phyloP scores from a whole-genome alignment of 1,284 basidiomycete genomes.

The Tremellales sp. region DNA sequence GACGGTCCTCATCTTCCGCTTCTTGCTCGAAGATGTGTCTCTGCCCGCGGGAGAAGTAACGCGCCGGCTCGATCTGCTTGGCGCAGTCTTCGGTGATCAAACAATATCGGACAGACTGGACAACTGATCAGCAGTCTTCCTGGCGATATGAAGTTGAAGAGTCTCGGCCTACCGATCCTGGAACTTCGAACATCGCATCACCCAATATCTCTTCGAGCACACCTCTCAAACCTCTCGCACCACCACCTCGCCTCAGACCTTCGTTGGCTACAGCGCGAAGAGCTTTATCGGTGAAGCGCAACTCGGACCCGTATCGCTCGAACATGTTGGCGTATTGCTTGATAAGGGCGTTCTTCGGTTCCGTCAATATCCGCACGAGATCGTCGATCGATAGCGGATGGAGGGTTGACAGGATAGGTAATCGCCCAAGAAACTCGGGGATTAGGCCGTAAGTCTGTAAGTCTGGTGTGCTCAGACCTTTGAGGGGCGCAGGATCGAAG shows the following conservation, averaged over 20 bases:
- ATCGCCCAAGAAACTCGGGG: conserved; percentile 86
- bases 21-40: conserved; percentile 55
- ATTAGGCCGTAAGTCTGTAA: conserved; percentile 87
- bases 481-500: conserved; percentile 11
- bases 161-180: conserved; percentile 67
- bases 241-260: conserved; percentile 75
- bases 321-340: conserved; percentile 85
- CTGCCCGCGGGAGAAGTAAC: conserved; percentile 62
- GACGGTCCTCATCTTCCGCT: conserved; percentile 56
- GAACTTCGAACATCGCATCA: conserved; percentile 80
- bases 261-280: conserved; percentile 65
- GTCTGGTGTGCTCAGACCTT: conserved; percentile 55
- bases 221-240: conserved; percentile 79
- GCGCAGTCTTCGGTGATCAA: conserved; percentile 59
- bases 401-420: conserved; percentile 81
- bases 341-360: conserved; percentile 83
- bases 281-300: conserved; percentile 48
- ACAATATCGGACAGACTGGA: conserved; percentile 59
- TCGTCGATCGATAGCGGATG: conserved; percentile 67
- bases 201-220: conserved; percentile 84
- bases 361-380: conserved; percentile 81
- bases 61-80: conserved; percentile 52
- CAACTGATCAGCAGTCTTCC: conserved; percentile 4
- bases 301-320: conserved; percentile 40
- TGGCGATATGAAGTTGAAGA: background rate